Evolutionary conservation across 768 basidiomycete species (phyloP).

Genomic region (Auriscalpium vulgare): DNA sequence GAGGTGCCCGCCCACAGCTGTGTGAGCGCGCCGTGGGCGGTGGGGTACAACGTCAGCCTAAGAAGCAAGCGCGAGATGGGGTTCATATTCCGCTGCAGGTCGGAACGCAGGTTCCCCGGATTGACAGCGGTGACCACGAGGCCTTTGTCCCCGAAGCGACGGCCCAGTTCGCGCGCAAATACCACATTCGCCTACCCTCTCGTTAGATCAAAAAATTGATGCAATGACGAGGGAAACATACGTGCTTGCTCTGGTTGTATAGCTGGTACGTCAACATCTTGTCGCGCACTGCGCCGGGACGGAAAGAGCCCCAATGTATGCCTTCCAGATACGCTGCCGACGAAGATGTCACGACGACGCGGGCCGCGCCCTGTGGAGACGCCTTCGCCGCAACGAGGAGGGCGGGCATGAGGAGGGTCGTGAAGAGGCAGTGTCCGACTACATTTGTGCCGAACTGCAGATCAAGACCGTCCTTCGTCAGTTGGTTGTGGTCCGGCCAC

Average conservation of each 20-base stretch:
- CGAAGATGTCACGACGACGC: constrained; percentile 19
- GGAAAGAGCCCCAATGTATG: neutral
- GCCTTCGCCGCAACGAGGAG: constrained; percentile 11
- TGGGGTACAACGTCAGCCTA: constrained; percentile 16
- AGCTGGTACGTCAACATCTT: neutral
- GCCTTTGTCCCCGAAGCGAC: constrained; percentile 32
- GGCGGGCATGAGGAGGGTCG: constrained; percentile 18
- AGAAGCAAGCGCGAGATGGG: neutral
- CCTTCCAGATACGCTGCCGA: neutral
- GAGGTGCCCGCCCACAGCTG: constrained; percentile 32
- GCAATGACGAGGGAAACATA: neutral
- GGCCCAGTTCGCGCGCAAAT: constrained; percentile 29
- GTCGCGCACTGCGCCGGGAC: neutral
- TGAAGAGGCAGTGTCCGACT: constrained; percentile 15
- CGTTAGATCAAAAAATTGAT: constrained; percentile 17
- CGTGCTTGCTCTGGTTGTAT: constrained; percentile 6
- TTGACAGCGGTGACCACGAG: constrained; percentile 30
- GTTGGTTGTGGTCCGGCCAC: neutral
- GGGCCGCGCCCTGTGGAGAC: neutral
- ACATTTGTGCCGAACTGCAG: constrained; percentile 16
- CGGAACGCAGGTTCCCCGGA: constrained; percentile 20
- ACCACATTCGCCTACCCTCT: constrained; percentile 29
- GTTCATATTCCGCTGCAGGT: neutral
- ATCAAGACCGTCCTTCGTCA: constrained; percentile 15
- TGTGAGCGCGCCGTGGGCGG: constrained; percentile 27